Evolutionary conservation across 1,284 basidiomycete genomes (phyloP).

Genomic region (Cryptococcus depauperatus): DNA sequence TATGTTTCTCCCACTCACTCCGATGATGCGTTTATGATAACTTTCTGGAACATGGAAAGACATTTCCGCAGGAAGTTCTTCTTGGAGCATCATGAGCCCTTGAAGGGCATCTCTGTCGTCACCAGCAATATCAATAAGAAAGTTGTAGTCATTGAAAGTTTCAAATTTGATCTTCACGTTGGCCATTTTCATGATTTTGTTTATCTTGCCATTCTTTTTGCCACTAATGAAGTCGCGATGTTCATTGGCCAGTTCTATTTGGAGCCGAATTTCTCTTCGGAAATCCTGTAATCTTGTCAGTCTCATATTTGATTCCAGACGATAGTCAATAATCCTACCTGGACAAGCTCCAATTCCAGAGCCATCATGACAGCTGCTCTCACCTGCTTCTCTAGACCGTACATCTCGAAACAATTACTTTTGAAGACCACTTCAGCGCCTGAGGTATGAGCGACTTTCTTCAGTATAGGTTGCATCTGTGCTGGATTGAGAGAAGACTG

Average conservation of each 20-base stretch:
- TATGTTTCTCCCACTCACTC: conserved; percentile 95
- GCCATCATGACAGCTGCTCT: conserved; percentile 76
- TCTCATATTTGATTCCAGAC: not conserved
- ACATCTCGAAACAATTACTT: conserved; percentile 94
- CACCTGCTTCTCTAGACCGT: conserved; percentile 90
- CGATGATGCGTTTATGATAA: conserved; percentile 99
- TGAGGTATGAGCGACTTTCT: conserved; percentile 75
- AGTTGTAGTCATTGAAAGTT: conserved; percentile 96
- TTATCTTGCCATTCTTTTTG: conserved; percentile 97
- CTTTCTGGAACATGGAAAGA: conserved; percentile 98
- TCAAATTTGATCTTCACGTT: conserved; percentile 99
- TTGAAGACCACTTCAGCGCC: conserved; percentile 96
- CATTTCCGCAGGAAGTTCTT: conserved; percentile 96
- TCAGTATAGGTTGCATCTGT: conserved; percentile 75
- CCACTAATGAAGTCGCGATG: conserved; percentile 97
- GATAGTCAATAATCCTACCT: conserved; percentile 51
- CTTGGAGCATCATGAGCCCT: conserved; percentile 82
- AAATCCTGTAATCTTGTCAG: conserved; percentile 54
- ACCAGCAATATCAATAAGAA: conserved; percentile 88
- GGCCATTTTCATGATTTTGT: conserved; percentile 95
- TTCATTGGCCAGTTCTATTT: conserved; percentile 95
- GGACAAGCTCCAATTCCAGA: conserved; percentile 81
- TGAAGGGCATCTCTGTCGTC: conserved; percentile 74
- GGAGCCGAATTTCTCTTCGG: conserved; percentile 96
- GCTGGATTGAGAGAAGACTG: conserved; percentile 66